Conservation (phyloP, 768 basidiomycete genomes). For the Trametes coccinea region DNA sequence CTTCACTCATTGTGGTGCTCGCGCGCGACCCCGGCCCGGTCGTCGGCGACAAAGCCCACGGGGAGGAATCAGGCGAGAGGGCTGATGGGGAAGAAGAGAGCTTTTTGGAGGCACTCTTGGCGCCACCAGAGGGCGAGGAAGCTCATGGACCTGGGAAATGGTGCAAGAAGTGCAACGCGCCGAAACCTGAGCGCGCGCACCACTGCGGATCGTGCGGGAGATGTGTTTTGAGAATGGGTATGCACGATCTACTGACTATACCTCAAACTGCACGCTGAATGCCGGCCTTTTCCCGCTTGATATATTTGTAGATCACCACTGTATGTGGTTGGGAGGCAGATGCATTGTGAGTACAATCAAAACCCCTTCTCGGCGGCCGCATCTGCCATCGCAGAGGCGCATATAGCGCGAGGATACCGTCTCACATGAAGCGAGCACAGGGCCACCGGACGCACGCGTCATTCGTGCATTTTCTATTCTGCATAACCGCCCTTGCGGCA, state of each 20-base stretch:
- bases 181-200: conserved; percentile 79
- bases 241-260: not conserved
- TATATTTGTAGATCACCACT: conserved; percentile 69
- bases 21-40: conserved; percentile 76
- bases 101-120: conserved; percentile 62
- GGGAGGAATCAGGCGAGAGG: conserved; percentile 21
- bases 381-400: not conserved
- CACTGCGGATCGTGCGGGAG: conserved; percentile 70
- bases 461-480: conserved; percentile 76
- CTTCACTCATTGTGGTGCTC: conserved; percentile 72
- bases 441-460: conserved; percentile 84
- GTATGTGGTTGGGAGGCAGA: conserved; percentile 76
- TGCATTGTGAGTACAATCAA: conserved; percentile 60
- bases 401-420: not conserved
- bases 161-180: conserved; percentile 79
- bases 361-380: not conserved
- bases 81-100: conserved; percentile 40
- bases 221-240: conserved; percentile 88
- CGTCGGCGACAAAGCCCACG: conserved; percentile 15
- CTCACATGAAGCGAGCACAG: conserved; percentile 37
- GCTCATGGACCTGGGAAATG: conserved; percentile 54
- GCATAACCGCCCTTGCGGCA: conserved; percentile 58
- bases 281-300: no score
- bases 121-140: conserved; percentile 44
- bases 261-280: no score